Percentiles rank a stretch among this genome's conserved stretches.
These are phyloP conservation scores for Hemileccinum impolitum DNA, from an alignment of 768 basidiomycete species.

Conservation along the genomic window DNA sequence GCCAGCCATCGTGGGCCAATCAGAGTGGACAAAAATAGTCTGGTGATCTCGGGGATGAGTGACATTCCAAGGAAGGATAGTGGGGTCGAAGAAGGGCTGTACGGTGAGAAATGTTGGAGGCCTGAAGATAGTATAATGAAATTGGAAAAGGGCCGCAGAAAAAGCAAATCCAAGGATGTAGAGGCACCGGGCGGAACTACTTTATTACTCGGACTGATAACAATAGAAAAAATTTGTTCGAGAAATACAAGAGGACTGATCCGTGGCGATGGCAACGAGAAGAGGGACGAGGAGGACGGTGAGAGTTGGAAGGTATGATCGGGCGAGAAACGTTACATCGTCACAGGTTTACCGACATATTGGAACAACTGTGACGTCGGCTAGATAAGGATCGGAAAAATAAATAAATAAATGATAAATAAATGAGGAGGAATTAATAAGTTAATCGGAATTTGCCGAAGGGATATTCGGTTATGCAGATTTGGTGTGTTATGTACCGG, in stretches of 20 bases:
- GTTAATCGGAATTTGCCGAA: constrained; percentile 28
- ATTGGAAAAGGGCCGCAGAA: constrained; percentile 2
- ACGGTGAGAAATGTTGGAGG: constrained; percentile 14
- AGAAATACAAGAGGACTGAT: not conserved
- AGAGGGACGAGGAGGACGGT: not conserved
- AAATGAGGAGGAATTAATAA: constrained; percentile 8
- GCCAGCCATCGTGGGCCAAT: constrained; percentile 10
- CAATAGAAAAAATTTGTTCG: not conserved
- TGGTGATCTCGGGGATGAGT: constrained; percentile 14
- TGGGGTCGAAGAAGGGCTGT: constrained; percentile 5
- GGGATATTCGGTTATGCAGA: constrained; percentile 15
- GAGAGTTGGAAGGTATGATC: constrained; percentile 11
- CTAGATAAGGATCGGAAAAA: constrained; percentile 22
- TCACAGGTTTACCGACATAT: constrained; percentile 1
- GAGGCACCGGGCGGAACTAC: constrained; percentile 19
- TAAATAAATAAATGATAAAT: constrained; percentile 12
- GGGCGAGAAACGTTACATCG: constrained; percentile 14
- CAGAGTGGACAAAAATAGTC: constrained; percentile 5
- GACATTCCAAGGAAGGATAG: constrained; percentile 12
- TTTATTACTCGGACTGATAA: not conserved
- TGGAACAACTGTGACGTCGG: constrained; percentile 21
- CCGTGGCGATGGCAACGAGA: constrained; percentile 4
- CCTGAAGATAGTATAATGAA: not conserved
- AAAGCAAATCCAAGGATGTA: not conserved
- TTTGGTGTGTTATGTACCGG: constrained; percentile 28